These are phyloP conservation scores for Medakamo hakoo DNA, from an alignment of 139 green algal genomes.

Conservation along the genomic window DNA sequence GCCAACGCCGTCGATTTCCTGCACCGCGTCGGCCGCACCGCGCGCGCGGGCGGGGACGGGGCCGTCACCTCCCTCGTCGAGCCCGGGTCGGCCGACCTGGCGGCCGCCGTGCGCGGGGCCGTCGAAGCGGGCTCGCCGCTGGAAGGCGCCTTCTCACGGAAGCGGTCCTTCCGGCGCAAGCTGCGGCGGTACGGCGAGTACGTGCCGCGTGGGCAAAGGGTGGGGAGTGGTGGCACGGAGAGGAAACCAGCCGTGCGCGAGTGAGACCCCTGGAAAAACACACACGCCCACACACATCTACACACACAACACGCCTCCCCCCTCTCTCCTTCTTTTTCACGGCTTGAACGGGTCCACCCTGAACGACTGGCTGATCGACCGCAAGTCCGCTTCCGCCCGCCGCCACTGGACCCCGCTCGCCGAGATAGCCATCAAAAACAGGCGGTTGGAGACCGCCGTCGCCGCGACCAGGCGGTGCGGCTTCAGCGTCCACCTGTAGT, in stretches of 20 bases:
- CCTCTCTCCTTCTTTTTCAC: not conserved
- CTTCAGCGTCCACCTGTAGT: slow-evolving; percentile 27
- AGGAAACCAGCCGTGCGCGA: too few species aligned
- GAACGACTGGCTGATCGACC: slow-evolving; percentile 27
- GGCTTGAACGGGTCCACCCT: too few species aligned
- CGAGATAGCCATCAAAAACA: slow-evolving; percentile 54
- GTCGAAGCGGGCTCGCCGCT: slow-evolving; percentile 43
- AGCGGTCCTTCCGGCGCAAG: slow-evolving; percentile 82
- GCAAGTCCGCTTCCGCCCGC: slow-evolving; percentile 19
- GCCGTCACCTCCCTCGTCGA: slow-evolving; percentile 70
- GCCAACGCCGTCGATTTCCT: slow-evolving; percentile 82
- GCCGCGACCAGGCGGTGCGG: slow-evolving; percentile 32
- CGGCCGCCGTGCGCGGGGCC: slow-evolving; percentile 38
- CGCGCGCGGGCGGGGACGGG: slow-evolving; percentile 47
- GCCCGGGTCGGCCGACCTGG: slow-evolving; percentile 29
- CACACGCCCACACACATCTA: too few species aligned
- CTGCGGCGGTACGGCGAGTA: slow-evolving; percentile 64
- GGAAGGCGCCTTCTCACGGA: slow-evolving; percentile 81
- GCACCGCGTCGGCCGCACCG: slow-evolving; percentile 67
- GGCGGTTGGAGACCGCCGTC: slow-evolving; percentile 53
- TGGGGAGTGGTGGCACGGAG: too few species aligned
- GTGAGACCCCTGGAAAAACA: too few species aligned
- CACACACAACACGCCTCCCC: too few species aligned
- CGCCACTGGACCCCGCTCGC: slow-evolving; percentile 48
- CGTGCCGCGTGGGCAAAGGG: slow-evolving; percentile 46